Evolutionary conservation across 2,329 filamentous ascomycete genomes (phyloP).

Genomic region (Daldinia eschscholtzii): DNA sequence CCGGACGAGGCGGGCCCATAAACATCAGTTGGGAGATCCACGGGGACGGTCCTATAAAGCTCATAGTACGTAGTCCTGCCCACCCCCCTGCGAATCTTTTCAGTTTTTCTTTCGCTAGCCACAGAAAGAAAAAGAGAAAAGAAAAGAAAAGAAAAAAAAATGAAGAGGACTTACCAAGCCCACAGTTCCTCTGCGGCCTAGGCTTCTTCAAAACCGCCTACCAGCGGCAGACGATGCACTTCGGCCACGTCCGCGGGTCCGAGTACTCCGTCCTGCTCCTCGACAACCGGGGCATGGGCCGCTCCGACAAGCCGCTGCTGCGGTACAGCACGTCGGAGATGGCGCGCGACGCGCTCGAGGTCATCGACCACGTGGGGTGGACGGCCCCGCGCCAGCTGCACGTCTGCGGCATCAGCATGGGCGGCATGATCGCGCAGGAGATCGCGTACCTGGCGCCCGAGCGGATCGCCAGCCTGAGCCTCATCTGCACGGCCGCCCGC

Average conservation of each 20-base stretch:
- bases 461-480: constrained; percentile 67
- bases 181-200: constrained; percentile 83
- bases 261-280: constrained; percentile 80
- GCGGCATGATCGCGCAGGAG: constrained; percentile 94
- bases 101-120: too few relatives aligned
- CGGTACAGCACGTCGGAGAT: constrained; percentile 88
- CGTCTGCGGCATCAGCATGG: constrained; percentile 84
- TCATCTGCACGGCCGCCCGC: constrained; percentile 72
- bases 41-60: constrained; percentile 76
- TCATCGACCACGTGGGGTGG: constrained; percentile 76
- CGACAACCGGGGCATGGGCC: constrained; percentile 88
- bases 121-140: neutral
- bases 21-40: constrained; percentile 85
- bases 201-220: constrained; percentile 76
- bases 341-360: constrained; percentile 81
- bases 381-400: constrained; percentile 66
- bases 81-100: too few relatives aligned
- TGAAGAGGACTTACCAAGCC: constrained; percentile 1
- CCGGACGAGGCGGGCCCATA: constrained; percentile 78
- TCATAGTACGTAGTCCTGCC: constrained; percentile 72
- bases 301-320: constrained; percentile 79
- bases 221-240: constrained; percentile 87
- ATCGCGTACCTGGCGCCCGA: constrained; percentile 68
- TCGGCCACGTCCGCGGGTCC: constrained; percentile 77
- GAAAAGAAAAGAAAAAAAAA: too few relatives aligned